Evolutionary conservation across 139 green algal genomes (phyloP).

Genomic region (Choricystis sp.): DNA sequence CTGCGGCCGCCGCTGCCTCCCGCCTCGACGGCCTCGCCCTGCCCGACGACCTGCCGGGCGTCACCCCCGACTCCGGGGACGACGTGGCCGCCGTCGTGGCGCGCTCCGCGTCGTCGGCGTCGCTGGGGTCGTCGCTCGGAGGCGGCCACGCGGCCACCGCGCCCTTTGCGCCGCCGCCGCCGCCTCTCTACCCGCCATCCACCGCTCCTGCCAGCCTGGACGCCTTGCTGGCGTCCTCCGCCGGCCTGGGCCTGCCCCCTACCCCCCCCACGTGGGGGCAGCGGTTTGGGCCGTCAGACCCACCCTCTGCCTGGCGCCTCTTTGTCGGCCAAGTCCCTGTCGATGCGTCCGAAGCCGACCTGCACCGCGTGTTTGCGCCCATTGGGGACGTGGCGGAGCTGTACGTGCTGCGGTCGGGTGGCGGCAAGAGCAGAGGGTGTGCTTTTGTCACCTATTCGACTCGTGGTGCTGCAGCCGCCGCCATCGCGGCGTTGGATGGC

Average conservation of each 20-base stretch:
- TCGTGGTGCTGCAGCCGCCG: conserved; percentile 13
- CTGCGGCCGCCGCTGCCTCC: not conserved
- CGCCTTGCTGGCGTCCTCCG: not conserved
- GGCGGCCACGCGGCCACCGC: no score
- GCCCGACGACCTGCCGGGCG: not conserved
- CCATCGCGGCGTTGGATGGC: conserved; percentile 16
- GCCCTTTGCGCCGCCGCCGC: not conserved
- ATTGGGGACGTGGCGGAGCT: conserved; percentile 52
- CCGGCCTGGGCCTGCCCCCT: not conserved
- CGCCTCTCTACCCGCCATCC: not conserved
- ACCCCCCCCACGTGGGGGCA: not conserved
- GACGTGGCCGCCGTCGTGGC: not conserved
- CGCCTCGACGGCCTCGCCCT: not conserved
- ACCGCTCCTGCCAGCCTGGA: no score
- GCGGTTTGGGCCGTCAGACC: not conserved
- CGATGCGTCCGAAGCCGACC: conserved; percentile 37
- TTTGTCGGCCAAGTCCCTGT: conserved; percentile 55
- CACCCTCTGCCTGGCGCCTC: conserved; percentile 8
- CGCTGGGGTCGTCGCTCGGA: not conserved
- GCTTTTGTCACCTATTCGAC: conserved; percentile 37
- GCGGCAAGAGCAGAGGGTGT: conserved; percentile 51
- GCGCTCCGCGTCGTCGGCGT: not conserved
- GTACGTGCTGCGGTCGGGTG: conserved; percentile 40
- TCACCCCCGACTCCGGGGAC: not conserved
- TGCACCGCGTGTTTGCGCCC: conserved; percentile 44